Evolutionary conservation across 306 rosid genomes (phyloP), one percentile per base, ranked within the genome.

Genomic region (Prunus dulcis): DNA sequence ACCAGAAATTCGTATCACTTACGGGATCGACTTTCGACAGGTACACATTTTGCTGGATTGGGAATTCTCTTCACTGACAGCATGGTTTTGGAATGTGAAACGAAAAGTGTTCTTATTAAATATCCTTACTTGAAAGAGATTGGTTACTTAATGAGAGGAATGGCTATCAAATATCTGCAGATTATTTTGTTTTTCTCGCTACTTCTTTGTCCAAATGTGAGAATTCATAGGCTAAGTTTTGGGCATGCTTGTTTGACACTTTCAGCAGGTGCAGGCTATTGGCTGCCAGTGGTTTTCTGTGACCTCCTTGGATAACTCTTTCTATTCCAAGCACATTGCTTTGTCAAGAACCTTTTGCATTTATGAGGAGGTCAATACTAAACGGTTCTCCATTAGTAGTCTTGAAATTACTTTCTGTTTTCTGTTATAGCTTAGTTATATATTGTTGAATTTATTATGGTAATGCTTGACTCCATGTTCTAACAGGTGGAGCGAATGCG

Each of bases 251-350:
- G 23, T 45, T 28, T 60, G 15, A 69, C 50, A 45, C 34, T 63
- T 64, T n/a, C 80, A 76, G 74, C 75, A 94, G 97, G 98, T 88
- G 18, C 86, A 72, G 76, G 87, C 72, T 58, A 86, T 94, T 83
- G 97, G 96, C 79, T 69, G 82, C 80, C 97, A 91, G 74, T 94
- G 97, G 96, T 90, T 89, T 89, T 88, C 91, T 73, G 84, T 86
- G 8, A 66, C 79, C 38, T 78, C 83, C 9, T 77, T 91, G 84
- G 89, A 91, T 64, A 67, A 72, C 68, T 76, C 71, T 69, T 82
- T 82, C 75, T 94, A 85, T 80, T 74, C 88, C 30, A 67, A 34
- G 32, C 91, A 94, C 75, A 89, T 94, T 86, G 89, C 97, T 75
- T 71, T 82, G 76, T 82, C 98, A 67, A 87, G 98, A 89, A 91